phyloP scores from a whole-genome alignment of 2,329 filamentous ascomycete species.

The Penicillium sp. region DNA sequence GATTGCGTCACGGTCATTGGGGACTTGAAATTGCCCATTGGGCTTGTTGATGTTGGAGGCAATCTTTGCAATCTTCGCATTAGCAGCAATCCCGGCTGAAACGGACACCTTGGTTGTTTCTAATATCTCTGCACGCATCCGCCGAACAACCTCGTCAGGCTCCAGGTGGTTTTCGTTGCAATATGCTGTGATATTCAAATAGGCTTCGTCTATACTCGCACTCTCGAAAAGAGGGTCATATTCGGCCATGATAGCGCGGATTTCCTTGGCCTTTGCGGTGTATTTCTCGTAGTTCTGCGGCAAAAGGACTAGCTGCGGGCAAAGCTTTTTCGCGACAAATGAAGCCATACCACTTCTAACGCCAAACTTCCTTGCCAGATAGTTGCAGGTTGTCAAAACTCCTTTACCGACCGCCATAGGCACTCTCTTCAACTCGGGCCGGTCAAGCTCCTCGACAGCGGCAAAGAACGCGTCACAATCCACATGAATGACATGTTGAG shows the following conservation, averaged over 20 bases:
- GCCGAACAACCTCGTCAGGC: conserved; percentile 70
- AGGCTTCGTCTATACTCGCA: conserved; percentile 93
- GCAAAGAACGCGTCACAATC: conserved; percentile 99
- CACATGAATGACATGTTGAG: conserved; percentile 82
- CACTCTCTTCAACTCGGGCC: conserved; percentile 77
- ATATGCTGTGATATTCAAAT: conserved; percentile 89
- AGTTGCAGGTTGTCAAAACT: conserved; percentile 74
- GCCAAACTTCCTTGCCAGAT: conserved; percentile 83
- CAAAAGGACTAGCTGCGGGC: conserved; percentile 77
- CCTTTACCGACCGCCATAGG: conserved; percentile 87
- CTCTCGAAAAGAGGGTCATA: conserved; percentile 92
- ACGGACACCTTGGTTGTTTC: conserved; percentile 79
- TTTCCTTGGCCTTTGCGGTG: conserved; percentile 80
- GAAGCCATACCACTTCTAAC: conserved; percentile 93
- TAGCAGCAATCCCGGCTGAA: conserved; percentile 90
- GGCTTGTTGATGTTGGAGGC: conserved; percentile 95
- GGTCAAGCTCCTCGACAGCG: conserved; percentile 80
- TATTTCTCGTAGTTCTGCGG: conserved; percentile 91
- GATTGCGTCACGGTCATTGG: conserved; percentile 69
- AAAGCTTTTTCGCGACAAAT: conserved; percentile 92
- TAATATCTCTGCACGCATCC: conserved; percentile 74
- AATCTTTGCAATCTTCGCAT: conserved; percentile 91
- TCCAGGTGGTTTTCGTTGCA: conserved; percentile 65
- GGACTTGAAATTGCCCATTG: conserved; percentile 81
- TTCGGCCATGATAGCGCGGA: conserved; percentile 74